These are phyloP conservation scores for Marasmius tenuissimus DNA, from an alignment of 1,284 basidiomycete genomes.

Conservation along the genomic window DNA sequence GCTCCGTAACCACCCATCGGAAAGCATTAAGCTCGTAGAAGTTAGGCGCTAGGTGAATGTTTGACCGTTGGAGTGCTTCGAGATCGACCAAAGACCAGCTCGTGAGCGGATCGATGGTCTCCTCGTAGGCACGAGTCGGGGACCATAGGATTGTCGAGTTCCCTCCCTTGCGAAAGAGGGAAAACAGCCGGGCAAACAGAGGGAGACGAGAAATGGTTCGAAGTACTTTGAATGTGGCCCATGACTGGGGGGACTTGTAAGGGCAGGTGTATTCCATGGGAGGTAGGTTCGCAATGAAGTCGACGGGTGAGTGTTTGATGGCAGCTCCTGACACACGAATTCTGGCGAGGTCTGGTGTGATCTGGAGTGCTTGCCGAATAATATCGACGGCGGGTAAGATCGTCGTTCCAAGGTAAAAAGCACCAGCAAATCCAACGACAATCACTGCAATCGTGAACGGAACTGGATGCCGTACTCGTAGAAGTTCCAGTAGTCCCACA, in stretches of 20 bases:
- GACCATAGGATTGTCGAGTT: no score
- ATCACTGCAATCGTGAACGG: background rate
- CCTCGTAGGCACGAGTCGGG: background rate
- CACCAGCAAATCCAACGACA: background rate
- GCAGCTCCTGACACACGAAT: no score
- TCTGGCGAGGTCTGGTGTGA: background rate
- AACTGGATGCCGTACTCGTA: background rate
- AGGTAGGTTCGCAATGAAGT: background rate
- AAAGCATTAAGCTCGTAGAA: background rate
- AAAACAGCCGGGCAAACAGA: background rate
- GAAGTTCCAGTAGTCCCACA: constrained; percentile 3
- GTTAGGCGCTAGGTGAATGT: background rate
- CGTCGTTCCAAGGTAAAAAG: constrained; percentile 1
- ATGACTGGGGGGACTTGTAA: background rate
- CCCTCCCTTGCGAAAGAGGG: background rate
- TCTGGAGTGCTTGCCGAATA: background rate
- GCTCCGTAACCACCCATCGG: background rate
- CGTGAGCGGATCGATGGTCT: background rate
- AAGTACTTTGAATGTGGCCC: background rate
- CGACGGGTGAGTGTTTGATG: background rate
- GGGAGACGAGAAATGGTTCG: background rate
- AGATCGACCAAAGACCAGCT: background rate
- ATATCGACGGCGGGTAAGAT: background rate
- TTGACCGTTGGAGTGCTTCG: background rate
- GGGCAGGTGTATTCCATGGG: background rate